A percentile compares a stretch with the other conserved stretches of the same genome.
These are phyloP conservation scores for Lactifluus volemus DNA, from an alignment of 768 basidiomycete species.

Conservation along the genomic window DNA sequence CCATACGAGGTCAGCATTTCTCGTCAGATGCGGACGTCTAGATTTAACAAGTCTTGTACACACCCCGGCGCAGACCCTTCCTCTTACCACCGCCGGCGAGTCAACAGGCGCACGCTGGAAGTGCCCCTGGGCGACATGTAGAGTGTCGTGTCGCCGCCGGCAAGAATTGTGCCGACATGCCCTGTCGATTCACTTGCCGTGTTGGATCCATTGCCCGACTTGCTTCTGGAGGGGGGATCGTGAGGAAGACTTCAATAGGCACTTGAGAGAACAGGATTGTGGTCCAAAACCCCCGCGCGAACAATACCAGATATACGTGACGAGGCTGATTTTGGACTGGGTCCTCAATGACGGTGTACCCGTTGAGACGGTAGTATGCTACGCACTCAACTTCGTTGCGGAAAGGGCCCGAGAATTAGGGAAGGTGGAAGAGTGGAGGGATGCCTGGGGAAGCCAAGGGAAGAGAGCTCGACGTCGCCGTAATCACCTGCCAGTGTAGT, in stretches of 20 bases:
- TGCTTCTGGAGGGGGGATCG: not conserved
- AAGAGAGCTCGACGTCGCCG: not conserved
- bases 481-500: not conserved
- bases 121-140: not conserved
- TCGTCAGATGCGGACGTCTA: not conserved
- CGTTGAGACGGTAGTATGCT: not conserved
- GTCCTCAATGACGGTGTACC: not conserved
- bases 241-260: not conserved
- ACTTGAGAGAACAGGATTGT: not conserved
- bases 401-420: not conserved
- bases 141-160: not conserved
- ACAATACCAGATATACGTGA: not conserved
- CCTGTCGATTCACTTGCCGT: not conserved
- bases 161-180: not conserved
- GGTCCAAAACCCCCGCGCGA: not conserved
- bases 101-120: not conserved
- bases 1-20: not conserved
- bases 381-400: not conserved
- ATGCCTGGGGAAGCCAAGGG: not conserved
- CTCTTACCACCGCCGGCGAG: not conserved
- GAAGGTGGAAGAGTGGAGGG: not conserved
- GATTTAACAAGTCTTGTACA: not conserved
- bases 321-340: not conserved
- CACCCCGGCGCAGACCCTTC: not conserved
- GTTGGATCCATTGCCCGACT: not conserved